Conservation (phyloP, 2,329 filamentous ascomycete species). For the Byssochlamys sp. region DNA sequence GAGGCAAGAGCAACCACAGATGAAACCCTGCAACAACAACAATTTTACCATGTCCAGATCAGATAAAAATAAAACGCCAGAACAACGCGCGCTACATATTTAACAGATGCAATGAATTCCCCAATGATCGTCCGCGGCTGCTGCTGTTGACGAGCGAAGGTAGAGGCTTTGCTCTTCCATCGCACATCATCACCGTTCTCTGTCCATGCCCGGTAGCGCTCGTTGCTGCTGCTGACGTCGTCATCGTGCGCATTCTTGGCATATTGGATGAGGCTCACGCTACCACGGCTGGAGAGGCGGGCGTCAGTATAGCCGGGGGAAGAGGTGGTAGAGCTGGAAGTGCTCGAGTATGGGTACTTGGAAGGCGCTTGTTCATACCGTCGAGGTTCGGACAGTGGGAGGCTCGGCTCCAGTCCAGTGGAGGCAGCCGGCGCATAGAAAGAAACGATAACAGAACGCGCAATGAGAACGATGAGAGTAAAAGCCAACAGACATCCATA, state of each 20-base stretch:
- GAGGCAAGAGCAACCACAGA: neutral
- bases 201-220: conserved; percentile 2
- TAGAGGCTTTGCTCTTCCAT: conserved; percentile 32
- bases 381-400: conserved; percentile 19
- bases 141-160: conserved; percentile 9
- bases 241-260: conserved; percentile 3
- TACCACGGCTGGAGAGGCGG: conserved; percentile 2
- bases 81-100: conserved; percentile 55
- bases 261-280: neutral
- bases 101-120: conserved; percentile 55
- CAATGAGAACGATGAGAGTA: conserved; percentile 40
- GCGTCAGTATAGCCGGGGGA: conserved; percentile 11
- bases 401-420: conserved; percentile 12
- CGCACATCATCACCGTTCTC: conserved; percentile 6
- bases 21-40: neutral
- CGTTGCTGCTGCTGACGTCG: conserved; percentile 1
- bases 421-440: conserved; percentile 12
- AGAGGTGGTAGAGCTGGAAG: conserved; percentile 21
- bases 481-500: conserved; percentile 58
- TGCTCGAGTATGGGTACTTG: conserved; percentile 19
- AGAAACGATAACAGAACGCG: conserved; percentile 33
- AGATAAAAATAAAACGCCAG: conserved; percentile 58
- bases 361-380: conserved; percentile 14
- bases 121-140: conserved; percentile 36
- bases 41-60: conserved; percentile 48